These are phyloP conservation scores for Colletotrichum eremochloae DNA, from an alignment of 2,329 filamentous ascomycete genomes.

Conservation along the genomic window DNA sequence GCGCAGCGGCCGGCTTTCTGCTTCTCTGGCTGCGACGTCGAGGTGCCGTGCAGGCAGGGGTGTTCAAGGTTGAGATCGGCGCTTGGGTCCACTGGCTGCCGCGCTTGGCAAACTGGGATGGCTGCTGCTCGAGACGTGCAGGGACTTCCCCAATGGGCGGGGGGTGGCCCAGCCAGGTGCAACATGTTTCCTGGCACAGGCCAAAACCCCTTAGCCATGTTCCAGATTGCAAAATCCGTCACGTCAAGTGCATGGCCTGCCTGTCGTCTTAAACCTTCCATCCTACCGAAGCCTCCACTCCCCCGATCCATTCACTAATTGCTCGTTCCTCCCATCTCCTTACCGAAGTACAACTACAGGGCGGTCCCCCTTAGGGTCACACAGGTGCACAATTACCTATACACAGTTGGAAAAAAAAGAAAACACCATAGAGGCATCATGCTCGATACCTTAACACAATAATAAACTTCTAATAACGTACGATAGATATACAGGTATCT, in stretches of 20 bases:
- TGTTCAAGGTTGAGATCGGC: conserved; percentile 37
- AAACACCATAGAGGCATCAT: no score
- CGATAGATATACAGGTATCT: no score
- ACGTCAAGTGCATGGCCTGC: conserved; percentile 27
- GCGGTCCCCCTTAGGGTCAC: no score
- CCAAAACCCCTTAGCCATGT: conserved; percentile 32
- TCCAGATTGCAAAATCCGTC: conserved; percentile 38
- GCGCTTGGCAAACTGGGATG: conserved; percentile 25
- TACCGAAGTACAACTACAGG: no score
- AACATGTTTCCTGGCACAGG: conserved; percentile 29
- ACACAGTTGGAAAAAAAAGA: no score
- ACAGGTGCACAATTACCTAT: no score
- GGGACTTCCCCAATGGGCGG: background rate
- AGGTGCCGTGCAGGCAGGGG: background rate
- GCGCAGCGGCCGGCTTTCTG: background rate
- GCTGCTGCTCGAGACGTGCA: conserved; percentile 24
- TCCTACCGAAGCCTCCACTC: background rate
- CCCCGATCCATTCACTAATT: background rate
- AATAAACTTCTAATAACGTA: no score
- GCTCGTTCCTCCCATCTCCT: background rate
- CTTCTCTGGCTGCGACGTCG: background rate
- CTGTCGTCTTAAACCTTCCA: conserved; percentile 11
- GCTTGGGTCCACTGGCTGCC: conserved; percentile 36
- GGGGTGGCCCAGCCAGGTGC: background rate
- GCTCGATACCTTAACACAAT: no score